Evolutionary conservation across 306 rosid species (phyloP).

Genomic region (Lablab purpureus): DNA sequence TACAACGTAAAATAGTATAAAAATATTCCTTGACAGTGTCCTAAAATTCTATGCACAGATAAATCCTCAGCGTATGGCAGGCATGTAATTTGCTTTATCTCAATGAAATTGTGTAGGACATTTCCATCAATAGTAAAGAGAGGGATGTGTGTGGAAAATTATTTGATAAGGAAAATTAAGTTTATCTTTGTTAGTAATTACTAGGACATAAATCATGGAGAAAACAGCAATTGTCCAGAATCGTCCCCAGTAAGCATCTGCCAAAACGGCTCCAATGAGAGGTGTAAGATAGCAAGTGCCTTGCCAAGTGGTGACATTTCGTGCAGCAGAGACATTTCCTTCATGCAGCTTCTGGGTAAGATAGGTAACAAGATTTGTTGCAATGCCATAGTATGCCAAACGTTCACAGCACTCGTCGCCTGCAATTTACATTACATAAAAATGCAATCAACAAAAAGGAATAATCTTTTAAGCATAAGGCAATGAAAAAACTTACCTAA

Average conservation of each 20-base stretch:
- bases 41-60: slow-evolving; percentile 9
- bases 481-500: slow-evolving; percentile 56
- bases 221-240: slow-evolving; percentile 95
- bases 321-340: slow-evolving; percentile 93
- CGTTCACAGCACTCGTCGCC: slow-evolving; percentile 96
- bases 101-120: slow-evolving; percentile 25
- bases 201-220: slow-evolving; percentile 82
- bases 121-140: slow-evolving; percentile 32
- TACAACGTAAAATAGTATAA: slow-evolving; percentile 22
- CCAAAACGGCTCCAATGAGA: slow-evolving; percentile 92
- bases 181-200: slow-evolving; percentile 49
- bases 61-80: neutral
- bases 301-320: slow-evolving; percentile 95
- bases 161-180: slow-evolving; percentile 20
- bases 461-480: neutral
- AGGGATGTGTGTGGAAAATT: slow-evolving; percentile 19
- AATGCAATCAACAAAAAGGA: slow-evolving; percentile 1
- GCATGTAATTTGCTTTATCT: slow-evolving; percentile 8
- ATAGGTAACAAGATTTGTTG: slow-evolving; percentile 93
- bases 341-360: slow-evolving; percentile 83
- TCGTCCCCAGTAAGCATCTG: slow-evolving; percentile 99
- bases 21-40: slow-evolving; percentile 25
- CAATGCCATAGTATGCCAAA: slow-evolving; percentile 94
- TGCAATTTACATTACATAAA: slow-evolving; percentile 47
- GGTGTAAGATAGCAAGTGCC: slow-evolving; percentile 99